Evolutionary conservation across 106 monocot genomes (phyloP).

Genomic region (Acanthochlamys bracteata): DNA sequence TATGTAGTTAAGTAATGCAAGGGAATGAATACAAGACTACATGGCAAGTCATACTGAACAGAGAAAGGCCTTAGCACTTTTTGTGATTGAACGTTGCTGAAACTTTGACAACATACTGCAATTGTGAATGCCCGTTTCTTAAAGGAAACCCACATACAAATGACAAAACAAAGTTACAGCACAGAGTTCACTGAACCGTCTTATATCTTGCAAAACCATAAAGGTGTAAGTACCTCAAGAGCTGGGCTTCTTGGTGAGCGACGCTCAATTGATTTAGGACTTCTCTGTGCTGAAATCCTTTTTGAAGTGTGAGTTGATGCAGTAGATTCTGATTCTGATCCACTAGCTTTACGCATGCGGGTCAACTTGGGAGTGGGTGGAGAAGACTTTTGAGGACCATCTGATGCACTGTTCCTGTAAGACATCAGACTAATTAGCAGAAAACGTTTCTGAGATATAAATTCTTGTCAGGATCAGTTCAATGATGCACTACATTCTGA

Average conservation of each 20-base stretch:
- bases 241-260: slow-evolving; percentile 34
- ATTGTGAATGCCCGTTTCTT: too few species aligned
- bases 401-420: slow-evolving; percentile 28
- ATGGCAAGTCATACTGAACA: too few species aligned
- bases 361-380: slow-evolving; percentile 15
- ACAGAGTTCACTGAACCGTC: too few species aligned
- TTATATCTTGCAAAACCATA: not conserved
- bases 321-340: slow-evolving; percentile 15
- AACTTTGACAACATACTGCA: too few species aligned
- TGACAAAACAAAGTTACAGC: not conserved
- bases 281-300: slow-evolving; percentile 21
- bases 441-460: too few species aligned
- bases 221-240: slow-evolving; percentile 29
- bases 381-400: slow-evolving; percentile 28
- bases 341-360: slow-evolving; percentile 8
- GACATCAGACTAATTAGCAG: not conserved
- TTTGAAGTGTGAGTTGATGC: slow-evolving; percentile 1
- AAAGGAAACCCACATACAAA: too few species aligned
- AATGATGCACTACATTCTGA: too few species aligned
- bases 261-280: slow-evolving; percentile 32
- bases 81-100: too few species aligned
- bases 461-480: too few species aligned
- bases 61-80: too few species aligned
- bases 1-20: too few species aligned
- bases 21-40: too few species aligned